Evolutionary conservation across 2,329 filamentous ascomycete species (phyloP).

Genomic region (Drechslerella dactyloides): DNA sequence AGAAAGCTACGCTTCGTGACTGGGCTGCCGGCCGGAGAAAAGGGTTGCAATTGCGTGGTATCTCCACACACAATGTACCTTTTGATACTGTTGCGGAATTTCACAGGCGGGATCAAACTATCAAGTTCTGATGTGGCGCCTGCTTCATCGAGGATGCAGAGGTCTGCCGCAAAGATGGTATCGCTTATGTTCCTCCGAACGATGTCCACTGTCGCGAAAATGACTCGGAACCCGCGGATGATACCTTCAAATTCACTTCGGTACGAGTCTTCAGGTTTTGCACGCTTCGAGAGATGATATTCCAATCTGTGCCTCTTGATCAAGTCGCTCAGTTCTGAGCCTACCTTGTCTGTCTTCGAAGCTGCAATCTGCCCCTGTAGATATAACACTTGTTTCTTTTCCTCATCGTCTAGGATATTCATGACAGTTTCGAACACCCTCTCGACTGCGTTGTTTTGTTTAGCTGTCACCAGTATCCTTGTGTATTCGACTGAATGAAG

Average conservation of each 20-base stretch:
- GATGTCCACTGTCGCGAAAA: too few relatives aligned
- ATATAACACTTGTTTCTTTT: not conserved
- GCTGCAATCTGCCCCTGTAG: not conserved
- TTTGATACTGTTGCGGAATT: not conserved
- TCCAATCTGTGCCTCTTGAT: slow-evolving; percentile 1
- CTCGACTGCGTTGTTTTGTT: not conserved
- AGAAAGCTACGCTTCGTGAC: slow-evolving; percentile 9
- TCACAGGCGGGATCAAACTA: not conserved
- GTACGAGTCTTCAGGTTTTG: not conserved
- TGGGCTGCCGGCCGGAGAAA: slow-evolving; percentile 5
- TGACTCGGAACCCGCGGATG: too few relatives aligned
- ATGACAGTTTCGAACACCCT: not conserved
- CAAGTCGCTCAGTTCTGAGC: not conserved
- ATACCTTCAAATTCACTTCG: too few relatives aligned
- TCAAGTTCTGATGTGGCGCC: slow-evolving; percentile 5
- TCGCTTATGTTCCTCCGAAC: too few relatives aligned
- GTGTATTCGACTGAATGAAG: not conserved
- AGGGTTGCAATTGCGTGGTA: slow-evolving; percentile 9
- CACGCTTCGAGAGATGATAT: not conserved
- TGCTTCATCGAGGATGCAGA: slow-evolving; percentile 3
- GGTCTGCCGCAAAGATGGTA: too few relatives aligned
- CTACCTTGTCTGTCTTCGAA: not conserved
- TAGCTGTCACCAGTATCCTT: not conserved
- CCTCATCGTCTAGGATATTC: not conserved
- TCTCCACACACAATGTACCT: slow-evolving; percentile 5